Conservation (phyloP, 768 basidiomycete genomes). For the Suillus weaverae region DNA sequence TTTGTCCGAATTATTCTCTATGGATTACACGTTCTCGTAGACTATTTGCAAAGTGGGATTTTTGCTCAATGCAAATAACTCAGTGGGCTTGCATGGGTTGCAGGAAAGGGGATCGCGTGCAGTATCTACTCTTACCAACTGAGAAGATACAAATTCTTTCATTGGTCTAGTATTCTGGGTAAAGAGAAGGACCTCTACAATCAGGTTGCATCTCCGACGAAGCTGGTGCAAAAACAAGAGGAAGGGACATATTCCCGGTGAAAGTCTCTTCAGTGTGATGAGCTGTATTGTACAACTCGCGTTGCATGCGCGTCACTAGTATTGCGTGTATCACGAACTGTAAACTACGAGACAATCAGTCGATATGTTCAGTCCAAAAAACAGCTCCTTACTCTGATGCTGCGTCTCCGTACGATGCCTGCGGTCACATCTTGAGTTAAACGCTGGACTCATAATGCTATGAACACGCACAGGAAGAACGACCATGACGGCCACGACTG, state of each 20-base stretch:
- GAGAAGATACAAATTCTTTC: constrained; percentile 1
- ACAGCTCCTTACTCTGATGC: not conserved
- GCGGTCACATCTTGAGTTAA: not conserved
- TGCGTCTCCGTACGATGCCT: not conserved
- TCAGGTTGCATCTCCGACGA: not conserved
- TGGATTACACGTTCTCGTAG: not conserved
- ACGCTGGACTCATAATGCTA: too few species aligned
- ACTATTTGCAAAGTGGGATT: not conserved
- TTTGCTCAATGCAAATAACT: too few species aligned
- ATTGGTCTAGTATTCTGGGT: constrained; percentile 32
- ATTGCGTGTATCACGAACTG: not conserved
- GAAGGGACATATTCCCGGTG: not conserved
- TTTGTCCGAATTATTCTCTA: too few species aligned
- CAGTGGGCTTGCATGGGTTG: not conserved
- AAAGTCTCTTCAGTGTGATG: not conserved
- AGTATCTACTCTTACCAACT: not conserved
- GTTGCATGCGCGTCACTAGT: not conserved
- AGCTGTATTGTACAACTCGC: not conserved
- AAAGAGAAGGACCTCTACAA: not conserved
- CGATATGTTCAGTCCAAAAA: not conserved
- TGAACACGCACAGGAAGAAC: not conserved
- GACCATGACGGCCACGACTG: not conserved
- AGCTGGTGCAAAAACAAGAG: not conserved
- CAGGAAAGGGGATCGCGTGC: not conserved
- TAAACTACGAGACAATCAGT: not conserved